Base-by-base conservation (phyloP, 139 green algal genomes). In the Tetratostichococcus sp. region DNA sequence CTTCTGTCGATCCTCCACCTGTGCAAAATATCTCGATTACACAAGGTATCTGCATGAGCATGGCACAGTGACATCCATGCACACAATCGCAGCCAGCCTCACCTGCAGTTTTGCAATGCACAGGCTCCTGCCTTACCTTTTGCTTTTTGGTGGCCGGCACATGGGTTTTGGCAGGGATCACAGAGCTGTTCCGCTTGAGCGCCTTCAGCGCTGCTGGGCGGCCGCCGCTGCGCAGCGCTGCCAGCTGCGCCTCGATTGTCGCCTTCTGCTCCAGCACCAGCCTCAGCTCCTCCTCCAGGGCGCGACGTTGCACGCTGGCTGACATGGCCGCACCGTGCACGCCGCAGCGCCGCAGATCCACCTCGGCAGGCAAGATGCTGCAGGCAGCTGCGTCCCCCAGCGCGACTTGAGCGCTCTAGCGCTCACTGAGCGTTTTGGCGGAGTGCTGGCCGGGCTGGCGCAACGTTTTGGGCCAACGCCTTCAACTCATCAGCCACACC, bases 281-380 rank as follows among this genome's bases (percentile, higher is more conserved):
- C 30, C 50, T 43, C 71, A 75, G 50, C 71, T 75, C 57, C 30
- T 43, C 71, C 31, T 75, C 71, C 14, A 75, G 71, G 19, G 50
- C 50, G 19, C 50, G 50, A 25, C 50, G 50, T 17, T 62, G 50
- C 19, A 62, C 50, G 50, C 50, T 62, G 50, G 50, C 50, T 28
- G 50, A 62, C 50, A 62, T 62, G 14, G 50, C 39, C 8, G 39
- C 39, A 50, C 8, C 39, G 39, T 11, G 11, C 39, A 50, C 6
- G 39, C 39, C 11, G 39, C 39, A 11, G 39, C 39, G 39, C 39
- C 6, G n/a, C n/a, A n/a, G n/a, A n/a, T n/a, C n/a, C n/a, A n/a
- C n/a, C n/a, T n/a, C n/a, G n/a, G n/a, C n/a, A n/a, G n/a, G n/a
- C n/a, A n/a, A n/a, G n/a, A n/a, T n/a, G n/a, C n/a, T n/a, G n/a